Percentiles rank a stretch among this genome's conserved stretches.
Conservation (phyloP, 75 land plant genomes). For the Cryptomeria japonica region DNA sequence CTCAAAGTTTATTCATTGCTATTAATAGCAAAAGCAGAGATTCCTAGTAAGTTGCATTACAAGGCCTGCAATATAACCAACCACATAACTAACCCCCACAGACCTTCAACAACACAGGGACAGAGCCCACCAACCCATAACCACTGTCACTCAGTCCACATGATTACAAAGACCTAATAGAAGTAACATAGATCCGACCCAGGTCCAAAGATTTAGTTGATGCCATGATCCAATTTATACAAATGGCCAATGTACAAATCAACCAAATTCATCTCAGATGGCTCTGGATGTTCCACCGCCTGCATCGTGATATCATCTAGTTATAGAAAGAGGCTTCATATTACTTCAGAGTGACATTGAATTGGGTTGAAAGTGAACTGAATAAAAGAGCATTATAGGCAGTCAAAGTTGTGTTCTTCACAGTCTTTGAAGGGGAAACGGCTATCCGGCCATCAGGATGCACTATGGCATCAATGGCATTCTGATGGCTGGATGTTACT, state of each 20-base stretch:
- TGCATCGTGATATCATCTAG: not conserved
- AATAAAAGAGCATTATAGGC: not conserved
- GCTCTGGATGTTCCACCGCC: not conserved
- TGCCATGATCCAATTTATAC: not conserved
- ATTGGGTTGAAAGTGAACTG: not conserved
- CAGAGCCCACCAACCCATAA: not conserved
- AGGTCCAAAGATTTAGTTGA: not conserved
- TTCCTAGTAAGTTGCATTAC: not conserved
- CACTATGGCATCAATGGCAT: too few species aligned
- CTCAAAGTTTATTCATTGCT: not conserved
- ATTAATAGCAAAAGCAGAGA: not conserved
- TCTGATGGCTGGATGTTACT: too few species aligned
- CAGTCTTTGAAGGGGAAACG: too few species aligned
- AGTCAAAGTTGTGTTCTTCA: not conserved
- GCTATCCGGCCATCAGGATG: too few species aligned
- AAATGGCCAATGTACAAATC: not conserved
- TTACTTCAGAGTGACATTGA: not conserved
- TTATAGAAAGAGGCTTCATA: not conserved
- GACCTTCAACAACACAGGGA: not conserved
- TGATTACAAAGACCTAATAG: not conserved
- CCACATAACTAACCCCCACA: not conserved
- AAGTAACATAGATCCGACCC: not conserved
- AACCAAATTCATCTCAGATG: not conserved
- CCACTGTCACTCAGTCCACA: not conserved
- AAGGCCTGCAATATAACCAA: not conserved